Conservation (phyloP, 768 basidiomycete species). For the Auricularia sp. region DNA sequence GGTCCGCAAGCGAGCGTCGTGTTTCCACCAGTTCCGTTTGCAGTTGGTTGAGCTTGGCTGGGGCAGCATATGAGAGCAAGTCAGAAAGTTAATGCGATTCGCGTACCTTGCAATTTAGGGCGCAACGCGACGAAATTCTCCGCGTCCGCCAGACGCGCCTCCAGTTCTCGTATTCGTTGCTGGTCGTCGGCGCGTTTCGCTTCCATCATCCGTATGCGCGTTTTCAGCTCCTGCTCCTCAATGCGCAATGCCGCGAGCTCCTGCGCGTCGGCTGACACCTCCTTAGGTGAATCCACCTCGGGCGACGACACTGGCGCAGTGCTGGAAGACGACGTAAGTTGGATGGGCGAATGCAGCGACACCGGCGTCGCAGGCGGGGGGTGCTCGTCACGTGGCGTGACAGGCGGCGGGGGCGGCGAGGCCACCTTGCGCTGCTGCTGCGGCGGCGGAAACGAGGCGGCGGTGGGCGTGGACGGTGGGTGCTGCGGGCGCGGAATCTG, state of each 20-base stretch:
- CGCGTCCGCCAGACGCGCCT: conserved; percentile 73
- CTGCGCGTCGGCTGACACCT: neutral
- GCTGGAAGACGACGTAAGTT: conserved; percentile 1
- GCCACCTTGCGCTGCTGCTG: neutral
- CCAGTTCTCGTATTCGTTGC: conserved; percentile 73
- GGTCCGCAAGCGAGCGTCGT: conserved; percentile 67
- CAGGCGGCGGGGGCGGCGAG: neutral
- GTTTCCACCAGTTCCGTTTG: conserved; percentile 71
- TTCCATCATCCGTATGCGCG: conserved; percentile 79
- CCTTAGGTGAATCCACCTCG: conserved; percentile 8
- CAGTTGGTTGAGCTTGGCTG: conserved; percentile 68
- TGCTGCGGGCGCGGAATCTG: conserved; percentile 32
- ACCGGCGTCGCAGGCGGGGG: neutral
- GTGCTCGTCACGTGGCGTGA: neutral
- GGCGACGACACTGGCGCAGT: neutral
- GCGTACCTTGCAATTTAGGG: conserved; percentile 69
- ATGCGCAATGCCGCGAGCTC: conserved; percentile 10
- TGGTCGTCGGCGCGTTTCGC: conserved; percentile 79
- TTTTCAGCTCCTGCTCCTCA: conserved; percentile 70
- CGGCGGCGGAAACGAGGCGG: neutral
- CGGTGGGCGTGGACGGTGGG: conserved; percentile 22
- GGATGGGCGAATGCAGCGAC: conserved; percentile 5
- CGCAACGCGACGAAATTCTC: conserved; percentile 73
- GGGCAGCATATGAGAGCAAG: neutral
- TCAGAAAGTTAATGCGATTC: neutral